Base-by-base conservation (phyloP, 1,139 yeast genomes). In the Hemisphaericaspora lyxosophila region DNA sequence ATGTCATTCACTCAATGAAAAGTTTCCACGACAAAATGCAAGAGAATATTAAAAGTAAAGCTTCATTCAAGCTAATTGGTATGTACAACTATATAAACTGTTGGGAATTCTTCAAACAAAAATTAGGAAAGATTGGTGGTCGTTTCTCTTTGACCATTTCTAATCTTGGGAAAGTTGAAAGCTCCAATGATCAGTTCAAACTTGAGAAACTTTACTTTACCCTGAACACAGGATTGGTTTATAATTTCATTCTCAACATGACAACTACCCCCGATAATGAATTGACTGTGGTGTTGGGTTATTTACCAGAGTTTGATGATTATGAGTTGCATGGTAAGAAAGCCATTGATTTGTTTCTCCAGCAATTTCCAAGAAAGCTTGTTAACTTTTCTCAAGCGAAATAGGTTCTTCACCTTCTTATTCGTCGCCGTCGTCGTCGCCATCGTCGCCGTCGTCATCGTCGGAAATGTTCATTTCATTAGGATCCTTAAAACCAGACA, bases 231-330 rank as follows among this genome's bases (percentile, higher is more conserved):
- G 57, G 55, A 7, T 31, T 49, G 11, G 41, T 47, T 11, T 56
- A 54, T 34, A 50, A 54, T 39, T 50, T 55, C 33, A 43, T 55
- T 15, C 38, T 55, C 9, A 54, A 55, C 34, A 48, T 51, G 44
- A 44, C 50, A n/a, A 46, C 57, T 7, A 43, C 57, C 2, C 39
- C 48, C 4, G 33, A 36, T 22, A 44, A 45, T n/a, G 58, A 58
- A 19, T 39, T 56, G 18, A 52, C 52, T 26, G 46, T 50, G 16
- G 57, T 55, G 13, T 28, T 54, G 22, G 51, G 52, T 1, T 51
- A 50, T 34, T 30, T 46, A 6, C 57, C 59, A 6, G 57, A 52
- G 37, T 53, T 42, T 38, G 50, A 43, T 14, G 15, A 32, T 1
- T 35, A 41, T 18, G 16, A 34, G 14, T n/a, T 42, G 7, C 35